Conservation (phyloP, 768 basidiomycete species). For the Pisolithus microcarpus region DNA sequence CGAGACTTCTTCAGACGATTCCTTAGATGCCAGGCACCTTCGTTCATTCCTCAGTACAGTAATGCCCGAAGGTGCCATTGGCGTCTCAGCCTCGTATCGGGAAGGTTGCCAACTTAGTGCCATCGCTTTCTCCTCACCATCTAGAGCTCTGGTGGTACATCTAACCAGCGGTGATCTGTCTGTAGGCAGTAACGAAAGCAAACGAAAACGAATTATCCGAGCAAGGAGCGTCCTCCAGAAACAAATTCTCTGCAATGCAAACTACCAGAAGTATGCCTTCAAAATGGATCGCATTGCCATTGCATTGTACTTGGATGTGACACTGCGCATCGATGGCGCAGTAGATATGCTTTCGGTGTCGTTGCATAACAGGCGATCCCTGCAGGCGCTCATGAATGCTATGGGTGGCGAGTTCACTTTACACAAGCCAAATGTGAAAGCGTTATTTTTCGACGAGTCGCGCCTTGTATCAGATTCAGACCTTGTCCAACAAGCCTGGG, state of each 20-base stretch:
- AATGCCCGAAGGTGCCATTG: slow-evolving; percentile 19
- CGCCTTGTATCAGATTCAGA: slow-evolving; percentile 3
- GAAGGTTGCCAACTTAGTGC: slow-evolving; percentile 26
- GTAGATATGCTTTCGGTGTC: slow-evolving; percentile 37
- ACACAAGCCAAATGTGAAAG: slow-evolving; percentile 18
- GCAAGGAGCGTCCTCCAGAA: slow-evolving; percentile 23
- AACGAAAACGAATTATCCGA: slow-evolving; percentile 1
- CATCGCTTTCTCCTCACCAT: slow-evolving; percentile 35
- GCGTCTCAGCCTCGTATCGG: slow-evolving; percentile 39
- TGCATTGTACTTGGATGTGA: slow-evolving; percentile 35
- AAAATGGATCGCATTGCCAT: slow-evolving; percentile 40
- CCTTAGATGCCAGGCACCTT: slow-evolving; percentile 10
- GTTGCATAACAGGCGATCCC: slow-evolving; percentile 23
- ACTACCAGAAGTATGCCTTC: slow-evolving; percentile 33
- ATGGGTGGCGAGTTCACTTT: slow-evolving; percentile 33
- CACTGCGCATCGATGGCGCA: slow-evolving; percentile 26
- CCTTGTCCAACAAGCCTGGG: slow-evolving; percentile 11
- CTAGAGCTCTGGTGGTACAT: slow-evolving; percentile 30
- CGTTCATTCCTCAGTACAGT: slow-evolving; percentile 25
- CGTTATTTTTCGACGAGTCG: slow-evolving; percentile 27
- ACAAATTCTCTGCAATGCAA: slow-evolving; percentile 25
- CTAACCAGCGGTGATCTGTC: slow-evolving; percentile 8
- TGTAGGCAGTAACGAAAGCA: background rate
- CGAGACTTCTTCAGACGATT: slow-evolving; percentile 15
- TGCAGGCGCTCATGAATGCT: slow-evolving; percentile 26